phyloP scores from a whole-genome alignment of 2,329 filamentous ascomycete genomes.

The Fusarium decemcellulare region DNA sequence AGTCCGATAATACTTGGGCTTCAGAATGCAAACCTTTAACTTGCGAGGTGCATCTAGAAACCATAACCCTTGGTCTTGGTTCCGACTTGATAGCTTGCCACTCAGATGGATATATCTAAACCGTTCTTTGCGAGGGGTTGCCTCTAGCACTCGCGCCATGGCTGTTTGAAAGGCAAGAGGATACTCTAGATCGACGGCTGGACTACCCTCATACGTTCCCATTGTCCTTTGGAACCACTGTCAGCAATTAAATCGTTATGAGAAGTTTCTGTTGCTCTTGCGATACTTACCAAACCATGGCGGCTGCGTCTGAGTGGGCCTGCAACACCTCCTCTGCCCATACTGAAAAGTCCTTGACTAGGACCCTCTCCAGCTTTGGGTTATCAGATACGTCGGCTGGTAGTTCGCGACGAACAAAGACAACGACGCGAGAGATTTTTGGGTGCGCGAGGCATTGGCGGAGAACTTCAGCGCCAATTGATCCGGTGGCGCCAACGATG shows the following conservation, averaged over 20 bases:
- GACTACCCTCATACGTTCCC: conserved; percentile 38
- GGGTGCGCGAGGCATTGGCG: conserved; percentile 51
- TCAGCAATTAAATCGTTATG: background rate
- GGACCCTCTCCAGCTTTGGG: conserved; percentile 28
- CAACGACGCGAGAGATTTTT: conserved; percentile 47
- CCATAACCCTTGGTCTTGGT: conserved; percentile 50
- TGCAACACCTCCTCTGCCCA: conserved; percentile 34
- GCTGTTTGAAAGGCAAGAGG: conserved; percentile 34
- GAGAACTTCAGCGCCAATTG: conserved; percentile 51
- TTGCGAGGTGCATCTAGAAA: conserved; percentile 39
- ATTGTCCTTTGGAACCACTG: conserved; percentile 24
- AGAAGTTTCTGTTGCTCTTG: background rate
- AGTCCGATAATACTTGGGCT: too few species aligned
- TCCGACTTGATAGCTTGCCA: conserved; percentile 50
- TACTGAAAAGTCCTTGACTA: conserved; percentile 37
- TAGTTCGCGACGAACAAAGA: conserved; percentile 50
- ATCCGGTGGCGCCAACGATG: conserved; percentile 52
- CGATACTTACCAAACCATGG: conserved; percentile 42
- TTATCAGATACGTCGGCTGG: conserved; percentile 30
- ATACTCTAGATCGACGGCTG: conserved; percentile 38
- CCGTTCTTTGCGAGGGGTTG: background rate
- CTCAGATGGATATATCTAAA: conserved; percentile 53
- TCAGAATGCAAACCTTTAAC: conserved; percentile 26
- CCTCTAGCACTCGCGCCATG: conserved; percentile 20
- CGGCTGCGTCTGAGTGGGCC: conserved; percentile 35